These are phyloP conservation scores for Verticillium alfalfae DNA, from an alignment of 2,329 filamentous ascomycete species.

Conservation along the genomic window DNA sequence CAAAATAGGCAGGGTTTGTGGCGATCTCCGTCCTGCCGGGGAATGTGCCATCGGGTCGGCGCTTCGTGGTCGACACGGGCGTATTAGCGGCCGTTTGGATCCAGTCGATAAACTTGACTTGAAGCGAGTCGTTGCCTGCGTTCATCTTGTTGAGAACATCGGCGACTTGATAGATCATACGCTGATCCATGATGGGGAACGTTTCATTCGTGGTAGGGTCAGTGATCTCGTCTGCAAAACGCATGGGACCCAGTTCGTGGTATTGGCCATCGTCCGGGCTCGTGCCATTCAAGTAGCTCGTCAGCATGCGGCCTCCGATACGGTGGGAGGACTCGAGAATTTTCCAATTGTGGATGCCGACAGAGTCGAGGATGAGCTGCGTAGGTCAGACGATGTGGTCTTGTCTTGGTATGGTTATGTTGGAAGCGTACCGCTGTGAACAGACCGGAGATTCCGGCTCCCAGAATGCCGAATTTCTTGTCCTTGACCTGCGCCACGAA, in stretches of 20 bases:
- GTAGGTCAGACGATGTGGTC: background rate
- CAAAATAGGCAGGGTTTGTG: conserved; percentile 8
- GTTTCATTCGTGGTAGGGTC: conserved; percentile 34
- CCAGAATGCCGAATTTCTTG: conserved; percentile 24
- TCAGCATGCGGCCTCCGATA: conserved; percentile 35
- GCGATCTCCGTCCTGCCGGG: conserved; percentile 17
- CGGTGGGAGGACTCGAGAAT: conserved; percentile 34
- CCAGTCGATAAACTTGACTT: conserved; percentile 35
- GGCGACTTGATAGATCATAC: conserved; percentile 34
- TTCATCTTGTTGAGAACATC: conserved; percentile 34
- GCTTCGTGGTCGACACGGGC: conserved; percentile 14
- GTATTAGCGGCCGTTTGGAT: conserved; percentile 29
- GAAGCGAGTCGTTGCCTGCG: conserved; percentile 18
- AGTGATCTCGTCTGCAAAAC: conserved; percentile 31
- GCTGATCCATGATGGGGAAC: conserved; percentile 32
- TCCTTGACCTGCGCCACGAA: conserved; percentile 16
- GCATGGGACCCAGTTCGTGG: conserved; percentile 36
- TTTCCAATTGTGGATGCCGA: conserved; percentile 37
- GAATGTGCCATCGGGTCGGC: conserved; percentile 20
- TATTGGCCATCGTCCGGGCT: conserved; percentile 18
- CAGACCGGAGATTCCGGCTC: conserved; percentile 28
- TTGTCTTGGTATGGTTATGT: background rate
- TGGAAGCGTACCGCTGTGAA: conserved; percentile 17
- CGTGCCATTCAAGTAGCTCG: conserved; percentile 32
- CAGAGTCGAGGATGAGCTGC: conserved; percentile 31